These are phyloP conservation scores for Eragrostis curvula DNA, from an alignment of 176 grass and related monocot species.

Conservation along the genomic window DNA sequence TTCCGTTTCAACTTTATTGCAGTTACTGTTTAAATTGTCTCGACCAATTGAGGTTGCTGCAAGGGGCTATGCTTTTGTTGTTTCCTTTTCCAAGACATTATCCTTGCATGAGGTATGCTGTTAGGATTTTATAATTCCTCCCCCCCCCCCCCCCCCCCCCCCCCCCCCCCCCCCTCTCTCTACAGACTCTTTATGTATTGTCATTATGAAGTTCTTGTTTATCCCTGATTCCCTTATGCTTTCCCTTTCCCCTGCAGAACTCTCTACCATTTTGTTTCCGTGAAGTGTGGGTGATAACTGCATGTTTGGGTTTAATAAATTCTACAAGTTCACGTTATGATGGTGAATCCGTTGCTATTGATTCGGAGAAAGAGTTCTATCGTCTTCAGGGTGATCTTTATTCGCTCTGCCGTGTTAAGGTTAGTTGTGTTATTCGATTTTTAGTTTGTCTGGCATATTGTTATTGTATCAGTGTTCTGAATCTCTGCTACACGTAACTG, in stretches of 20 bases:
- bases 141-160: no score
- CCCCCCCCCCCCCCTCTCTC: no score
- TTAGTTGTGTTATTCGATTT: conserved; percentile 27
- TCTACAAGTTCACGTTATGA: conserved; percentile 67
- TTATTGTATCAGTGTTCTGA: conserved; percentile 17
- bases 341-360: conserved; percentile 68
- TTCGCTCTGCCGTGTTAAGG: conserved; percentile 93
- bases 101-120: conserved; percentile 80
- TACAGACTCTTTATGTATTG: conserved; percentile 36
- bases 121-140: conserved; percentile 34
- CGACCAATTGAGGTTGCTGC: conserved; percentile 88
- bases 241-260: conserved; percentile 62
- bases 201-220: conserved; percentile 25
- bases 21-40: conserved; percentile 91
- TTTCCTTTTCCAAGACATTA: conserved; percentile 92
- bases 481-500: background rate
- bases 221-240: conserved; percentile 26
- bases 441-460: conserved; percentile 6
- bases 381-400: conserved; percentile 93
- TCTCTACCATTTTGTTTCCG: conserved; percentile 92
- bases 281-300: conserved; percentile 98
- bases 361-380: conserved; percentile 91
- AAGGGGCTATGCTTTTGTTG: conserved; percentile 87
- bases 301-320: conserved; percentile 83
- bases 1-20: conserved; percentile 48